phyloP scores from a whole-genome alignment of 768 basidiomycete genomes.

The Tricholoma saponaceum region DNA sequence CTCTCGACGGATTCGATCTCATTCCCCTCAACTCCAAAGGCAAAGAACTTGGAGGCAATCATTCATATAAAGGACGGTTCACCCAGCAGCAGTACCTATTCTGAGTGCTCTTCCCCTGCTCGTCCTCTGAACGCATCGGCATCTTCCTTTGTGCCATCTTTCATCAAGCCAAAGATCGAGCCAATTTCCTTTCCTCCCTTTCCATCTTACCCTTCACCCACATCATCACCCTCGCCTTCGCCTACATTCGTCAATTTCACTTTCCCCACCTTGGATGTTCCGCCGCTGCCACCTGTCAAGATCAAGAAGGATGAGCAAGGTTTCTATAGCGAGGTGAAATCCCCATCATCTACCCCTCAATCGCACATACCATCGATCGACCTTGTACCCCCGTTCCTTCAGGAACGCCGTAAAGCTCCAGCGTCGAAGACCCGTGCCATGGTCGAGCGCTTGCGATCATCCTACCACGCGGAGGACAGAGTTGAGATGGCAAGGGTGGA shows the following conservation, averaged over 20 bases:
- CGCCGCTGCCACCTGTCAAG: constrained; percentile 33
- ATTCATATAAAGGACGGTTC: constrained; percentile 32
- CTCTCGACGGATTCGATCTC: constrained; percentile 41
- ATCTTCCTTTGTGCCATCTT: constrained; percentile 41
- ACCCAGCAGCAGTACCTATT: constrained; percentile 19
- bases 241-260: constrained; percentile 34
- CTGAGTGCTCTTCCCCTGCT: constrained; percentile 15
- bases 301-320: constrained; percentile 53
- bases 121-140: constrained; percentile 41
- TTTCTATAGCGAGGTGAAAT: constrained; percentile 42
- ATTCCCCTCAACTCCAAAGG: constrained; percentile 49
- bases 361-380: constrained; percentile 24
- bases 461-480: constrained; percentile 4
- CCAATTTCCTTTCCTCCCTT: constrained; percentile 18
- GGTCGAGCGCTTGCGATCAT: constrained; percentile 50
- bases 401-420: constrained; percentile 38
- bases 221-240: constrained; percentile 12
- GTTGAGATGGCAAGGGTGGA: neutral
- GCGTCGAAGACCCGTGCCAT: constrained; percentile 56
- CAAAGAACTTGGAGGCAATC: constrained; percentile 31
- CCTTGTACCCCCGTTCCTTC: constrained; percentile 47
- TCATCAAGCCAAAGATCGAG: constrained; percentile 21
- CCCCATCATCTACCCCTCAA: constrained; percentile 23
- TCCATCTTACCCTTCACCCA: constrained; percentile 10
- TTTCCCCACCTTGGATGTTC: constrained; percentile 44